Evolutionary conservation across 2,329 filamentous ascomycete species (phyloP), one percentile per base, ranked within the genome.

Genomic region (Pseudogymnoascus sp.): DNA sequence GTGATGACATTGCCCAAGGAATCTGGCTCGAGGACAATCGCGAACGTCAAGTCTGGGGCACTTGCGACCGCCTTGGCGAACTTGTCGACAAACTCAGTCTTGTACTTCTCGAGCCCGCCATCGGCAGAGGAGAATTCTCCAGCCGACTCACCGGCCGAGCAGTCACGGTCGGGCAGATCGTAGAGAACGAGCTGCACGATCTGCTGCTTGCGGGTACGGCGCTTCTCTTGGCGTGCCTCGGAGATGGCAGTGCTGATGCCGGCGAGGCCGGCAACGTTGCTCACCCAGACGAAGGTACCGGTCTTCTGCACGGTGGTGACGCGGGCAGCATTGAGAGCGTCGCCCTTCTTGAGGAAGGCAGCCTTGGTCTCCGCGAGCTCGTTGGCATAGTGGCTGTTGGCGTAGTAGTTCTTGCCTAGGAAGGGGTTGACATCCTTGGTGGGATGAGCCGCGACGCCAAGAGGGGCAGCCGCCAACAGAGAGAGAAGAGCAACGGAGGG

Each of bases 111-210:
- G 11, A 76, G 64, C 4, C 76, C 76, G 59, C 72, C 68, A 14
- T 76, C 62, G 16, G 60, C 68, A 58, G 70, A 70, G 39, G 65
- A 66, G 18, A 78, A 72, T 65, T 78, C 76, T n/a, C 76, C 76
- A 0, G 72, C 71, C 12, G 70, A 73, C 64, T 76, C 74, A 25
- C 74, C 76, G 4, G 73, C 75, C n/a, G 71, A 72, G 70, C 76
- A 79, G 68, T 79, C 77, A 2, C 77, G 67, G 62, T 77, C 76
- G 6, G 76, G 75, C 1, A 79, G 70, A 64, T 78, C 74, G 67
- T 78, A 78, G 4, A 78, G 68, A 14, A 79, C 75, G 20, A 79
- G 67, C 6, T 75, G 74, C 4, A 78, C 69, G 54, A 78, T 74
- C 47, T 54, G 47, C 16, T 54, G n/a, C 47, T 54, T 54, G 5